Evolutionary conservation across 2,329 filamentous ascomycete species (phyloP), one percentile per base, ranked within the genome.

Genomic region (Domatiomyces catenatus): DNA sequence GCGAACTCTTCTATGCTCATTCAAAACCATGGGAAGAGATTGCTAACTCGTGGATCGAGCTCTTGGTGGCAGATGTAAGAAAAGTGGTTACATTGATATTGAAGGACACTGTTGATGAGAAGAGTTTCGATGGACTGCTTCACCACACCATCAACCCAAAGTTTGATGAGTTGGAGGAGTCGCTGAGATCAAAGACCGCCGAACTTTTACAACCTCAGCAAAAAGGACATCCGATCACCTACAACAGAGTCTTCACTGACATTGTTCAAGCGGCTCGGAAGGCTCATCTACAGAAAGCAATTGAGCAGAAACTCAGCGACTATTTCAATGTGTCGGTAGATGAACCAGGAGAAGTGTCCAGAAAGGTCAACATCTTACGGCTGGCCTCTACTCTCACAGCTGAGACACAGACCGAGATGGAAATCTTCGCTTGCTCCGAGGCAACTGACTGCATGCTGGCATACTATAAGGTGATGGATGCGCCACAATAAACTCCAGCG

Each of bases 1-100:
- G 67, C 0, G 74, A 81, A 19, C 61, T 85, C 0, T 84, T 84
- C 59, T 65, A 65, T 18, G 71, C 80, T 45, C 79, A 84, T 51
- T 78, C 72, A 0, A 50, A 56, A 5, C 73, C 71, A 0, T 84
- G 79, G 81, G 61, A 69, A 43, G 26, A 50, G 0, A 68, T 74
- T 2, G 66, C 63, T 2, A 50, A 44, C 2, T 44, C 54, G 0
- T 69, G 72, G 49, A 62, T 72, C 42, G 54, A 62, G 3, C 61
- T 52, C 0, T 61, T 75, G 32, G 61, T 65, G 39, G 46, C 55
- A 0, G 56, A 60, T 0, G 65, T 66, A 43, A 58, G 60, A 28
- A 50, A 56, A 2, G 70, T 73, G 47, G 54, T 74, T 1, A 36
- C 60, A 1, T 56, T 59, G 1, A 61, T 67, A 10, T 57, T 70